phyloP scores from a whole-genome alignment of 2,329 filamentous ascomycete species.

The Beauveria sp. region DNA sequence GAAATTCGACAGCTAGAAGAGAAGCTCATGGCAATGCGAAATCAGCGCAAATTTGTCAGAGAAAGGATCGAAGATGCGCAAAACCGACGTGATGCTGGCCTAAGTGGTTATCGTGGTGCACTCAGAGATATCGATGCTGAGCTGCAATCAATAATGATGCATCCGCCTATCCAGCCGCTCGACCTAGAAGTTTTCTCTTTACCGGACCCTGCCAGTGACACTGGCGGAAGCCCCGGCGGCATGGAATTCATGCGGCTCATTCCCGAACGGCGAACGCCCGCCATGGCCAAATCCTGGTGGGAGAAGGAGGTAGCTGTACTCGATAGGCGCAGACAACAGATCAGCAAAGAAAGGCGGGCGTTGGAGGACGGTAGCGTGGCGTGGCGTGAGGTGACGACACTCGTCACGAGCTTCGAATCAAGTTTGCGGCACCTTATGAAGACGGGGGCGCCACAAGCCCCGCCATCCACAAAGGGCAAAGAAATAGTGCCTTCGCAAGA shows the following conservation, averaged over 20 bases:
- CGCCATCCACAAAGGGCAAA: constrained; percentile 21
- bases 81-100: constrained; percentile 60
- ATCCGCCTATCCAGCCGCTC: constrained; percentile 47
- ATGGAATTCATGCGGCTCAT: constrained; percentile 53
- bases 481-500: constrained; percentile 25
- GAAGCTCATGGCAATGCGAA: constrained; percentile 53
- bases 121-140: constrained; percentile 58
- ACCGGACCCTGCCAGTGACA: constrained; percentile 8
- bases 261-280: constrained; percentile 56
- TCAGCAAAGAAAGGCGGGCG: constrained; percentile 55
- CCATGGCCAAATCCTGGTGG: constrained; percentile 68
- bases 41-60: constrained; percentile 49
- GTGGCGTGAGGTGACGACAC: constrained; percentile 55
- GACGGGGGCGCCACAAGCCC: constrained; percentile 5
- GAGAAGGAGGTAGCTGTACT: constrained; percentile 52
- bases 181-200: constrained; percentile 34
- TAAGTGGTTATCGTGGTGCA: constrained; percentile 64
- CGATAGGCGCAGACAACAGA: constrained; percentile 44
- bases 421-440: constrained; percentile 51
- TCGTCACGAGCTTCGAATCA: constrained; percentile 58
- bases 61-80: constrained; percentile 53
- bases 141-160: constrained; percentile 49
- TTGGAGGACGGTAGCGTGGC: constrained; percentile 59
- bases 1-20: constrained; percentile 62
- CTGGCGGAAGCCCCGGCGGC: constrained; percentile 26